A percentile compares a stretch with the other conserved stretches of the same genome.
These are phyloP conservation scores for Tuber calosporum DNA, from an alignment of 495 filamentous ascomycete genomes.

Conservation along the genomic window DNA sequence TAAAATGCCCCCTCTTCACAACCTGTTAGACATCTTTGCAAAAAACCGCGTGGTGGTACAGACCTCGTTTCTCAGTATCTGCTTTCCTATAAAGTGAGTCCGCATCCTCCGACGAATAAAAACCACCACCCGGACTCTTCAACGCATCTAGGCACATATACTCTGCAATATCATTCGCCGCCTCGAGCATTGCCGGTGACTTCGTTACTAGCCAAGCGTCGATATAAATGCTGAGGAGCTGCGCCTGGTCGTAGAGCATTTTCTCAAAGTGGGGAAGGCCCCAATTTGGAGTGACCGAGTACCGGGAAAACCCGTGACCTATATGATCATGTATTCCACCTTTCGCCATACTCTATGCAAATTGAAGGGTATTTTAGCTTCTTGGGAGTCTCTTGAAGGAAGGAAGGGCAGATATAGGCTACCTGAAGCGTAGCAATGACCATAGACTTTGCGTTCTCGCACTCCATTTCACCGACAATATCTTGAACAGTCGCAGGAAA, in stretches of 20 bases:
- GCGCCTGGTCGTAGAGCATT: slow-evolving; percentile 93
- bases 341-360: slow-evolving; percentile 57
- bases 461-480: slow-evolving; percentile 76
- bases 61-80: slow-evolving; percentile 67
- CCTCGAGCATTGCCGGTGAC: slow-evolving; percentile 65
- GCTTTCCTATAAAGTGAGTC: slow-evolving; percentile 70
- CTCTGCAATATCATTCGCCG: slow-evolving; percentile 72
- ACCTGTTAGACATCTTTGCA: not conserved
- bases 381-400: not conserved
- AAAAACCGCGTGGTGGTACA: slow-evolving; percentile 5
- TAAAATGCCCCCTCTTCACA: slow-evolving; percentile 82
- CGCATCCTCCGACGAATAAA: slow-evolving; percentile 84
- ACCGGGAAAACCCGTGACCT: slow-evolving; percentile 81
- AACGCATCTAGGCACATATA: slow-evolving; percentile 71
- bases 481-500: slow-evolving; percentile 69
- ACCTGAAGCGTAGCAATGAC: slow-evolving; percentile 64
- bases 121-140: slow-evolving; percentile 61
- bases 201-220: slow-evolving; percentile 74
- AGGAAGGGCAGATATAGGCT: slow-evolving; percentile 6
- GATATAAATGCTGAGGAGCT: slow-evolving; percentile 76
- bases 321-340: slow-evolving; percentile 91
- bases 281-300: slow-evolving; percentile 88
- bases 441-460: slow-evolving; percentile 68
- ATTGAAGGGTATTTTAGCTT: slow-evolving; percentile 34
- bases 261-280: slow-evolving; percentile 94